Conservation (phyloP, 768 basidiomycete genomes). For the Leucogyrophana mollusca region DNA sequence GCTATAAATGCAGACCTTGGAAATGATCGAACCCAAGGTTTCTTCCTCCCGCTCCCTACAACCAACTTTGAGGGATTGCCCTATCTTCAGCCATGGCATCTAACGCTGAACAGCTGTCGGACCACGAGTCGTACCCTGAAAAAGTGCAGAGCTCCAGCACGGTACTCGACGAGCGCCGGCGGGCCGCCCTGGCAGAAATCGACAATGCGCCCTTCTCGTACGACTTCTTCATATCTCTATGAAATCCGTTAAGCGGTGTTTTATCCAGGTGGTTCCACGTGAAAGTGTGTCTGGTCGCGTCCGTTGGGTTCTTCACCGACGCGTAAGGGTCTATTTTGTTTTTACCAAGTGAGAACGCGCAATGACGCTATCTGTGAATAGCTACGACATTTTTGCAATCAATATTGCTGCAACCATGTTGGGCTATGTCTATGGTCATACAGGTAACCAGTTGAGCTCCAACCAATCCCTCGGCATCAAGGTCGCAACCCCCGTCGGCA, state of each 20-base stretch:
- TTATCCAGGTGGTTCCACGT: constrained; percentile 75
- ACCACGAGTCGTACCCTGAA: constrained; percentile 27
- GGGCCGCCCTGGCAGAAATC: constrained; percentile 80
- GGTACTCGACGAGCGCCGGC: constrained; percentile 66
- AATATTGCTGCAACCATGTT: constrained; percentile 84
- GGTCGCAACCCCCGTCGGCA: constrained; percentile 76
- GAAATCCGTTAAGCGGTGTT: constrained; percentile 2
- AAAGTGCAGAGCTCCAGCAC: constrained; percentile 29
- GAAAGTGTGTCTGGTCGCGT: constrained; percentile 67
- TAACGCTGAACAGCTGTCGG: constrained; percentile 22
- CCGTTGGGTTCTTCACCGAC: constrained; percentile 92
- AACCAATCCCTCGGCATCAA: constrained; percentile 79
- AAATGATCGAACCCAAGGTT: not conserved
- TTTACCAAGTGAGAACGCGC: not conserved
- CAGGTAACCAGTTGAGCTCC: constrained; percentile 30
- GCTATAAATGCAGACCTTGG: constrained; percentile 9
- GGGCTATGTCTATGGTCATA: constrained; percentile 70
- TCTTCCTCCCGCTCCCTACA: constrained; percentile 1
- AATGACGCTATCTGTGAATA: constrained; percentile 1
- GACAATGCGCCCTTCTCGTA: constrained; percentile 86
- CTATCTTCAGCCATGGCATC: constrained; percentile 14
- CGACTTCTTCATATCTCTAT: constrained; percentile 18
- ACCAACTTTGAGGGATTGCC: constrained; percentile 2
- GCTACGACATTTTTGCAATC: constrained; percentile 87
- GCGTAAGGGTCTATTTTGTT: constrained; percentile 43